Evolutionary conservation across 2,329 filamentous ascomycete species (phyloP).

Genomic region (Chalaropsis ovoidea): DNA sequence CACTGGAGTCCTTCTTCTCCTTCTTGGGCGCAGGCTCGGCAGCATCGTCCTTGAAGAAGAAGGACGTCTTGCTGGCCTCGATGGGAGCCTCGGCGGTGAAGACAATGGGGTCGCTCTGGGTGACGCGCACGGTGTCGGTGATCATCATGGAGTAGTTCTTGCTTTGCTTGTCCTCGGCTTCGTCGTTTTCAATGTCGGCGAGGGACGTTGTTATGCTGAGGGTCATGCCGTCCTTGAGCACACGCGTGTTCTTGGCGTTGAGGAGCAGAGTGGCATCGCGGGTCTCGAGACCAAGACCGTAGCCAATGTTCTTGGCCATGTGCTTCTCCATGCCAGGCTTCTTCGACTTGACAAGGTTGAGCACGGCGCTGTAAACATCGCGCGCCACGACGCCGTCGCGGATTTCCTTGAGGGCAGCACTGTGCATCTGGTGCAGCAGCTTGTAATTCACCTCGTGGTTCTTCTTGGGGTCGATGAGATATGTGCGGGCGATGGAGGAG

Average conservation of each 20-base stretch:
- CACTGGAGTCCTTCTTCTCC: slow-evolving; percentile 71
- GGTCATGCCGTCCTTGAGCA: slow-evolving; percentile 93
- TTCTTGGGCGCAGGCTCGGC: slow-evolving; percentile 80
- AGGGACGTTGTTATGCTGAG: slow-evolving; percentile 83
- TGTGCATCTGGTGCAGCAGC: slow-evolving; percentile 72
- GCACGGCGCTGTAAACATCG: slow-evolving; percentile 83
- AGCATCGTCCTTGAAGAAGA: slow-evolving; percentile 97
- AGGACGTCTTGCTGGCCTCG: slow-evolving; percentile 87
- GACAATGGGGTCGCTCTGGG: slow-evolving; percentile 64
- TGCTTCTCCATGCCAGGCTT: slow-evolving; percentile 93
- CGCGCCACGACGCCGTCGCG: slow-evolving; percentile 77
- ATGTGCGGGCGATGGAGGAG: slow-evolving; percentile 84
- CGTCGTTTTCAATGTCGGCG: slow-evolving; percentile 76
- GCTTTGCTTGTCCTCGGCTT: slow-evolving; percentile 80
- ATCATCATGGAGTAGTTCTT: slow-evolving; percentile 82
- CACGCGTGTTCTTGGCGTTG: slow-evolving; percentile 74
- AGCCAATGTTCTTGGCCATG: slow-evolving; percentile 85
- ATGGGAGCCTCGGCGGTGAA: slow-evolving; percentile 90
- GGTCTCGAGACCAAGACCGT: slow-evolving; percentile 85
- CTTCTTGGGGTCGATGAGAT: slow-evolving; percentile 94
- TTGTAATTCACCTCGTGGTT: slow-evolving; percentile 92
- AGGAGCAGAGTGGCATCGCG: slow-evolving; percentile 73
- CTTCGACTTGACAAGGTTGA: slow-evolving; percentile 70
- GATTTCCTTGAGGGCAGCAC: slow-evolving; percentile 80
- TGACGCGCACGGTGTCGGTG: slow-evolving; percentile 87